Evolutionary conservation across 2,329 filamentous ascomycete species (phyloP), one percentile per base, ranked within the genome.

Genomic region (Cercospora brassicicola): DNA sequence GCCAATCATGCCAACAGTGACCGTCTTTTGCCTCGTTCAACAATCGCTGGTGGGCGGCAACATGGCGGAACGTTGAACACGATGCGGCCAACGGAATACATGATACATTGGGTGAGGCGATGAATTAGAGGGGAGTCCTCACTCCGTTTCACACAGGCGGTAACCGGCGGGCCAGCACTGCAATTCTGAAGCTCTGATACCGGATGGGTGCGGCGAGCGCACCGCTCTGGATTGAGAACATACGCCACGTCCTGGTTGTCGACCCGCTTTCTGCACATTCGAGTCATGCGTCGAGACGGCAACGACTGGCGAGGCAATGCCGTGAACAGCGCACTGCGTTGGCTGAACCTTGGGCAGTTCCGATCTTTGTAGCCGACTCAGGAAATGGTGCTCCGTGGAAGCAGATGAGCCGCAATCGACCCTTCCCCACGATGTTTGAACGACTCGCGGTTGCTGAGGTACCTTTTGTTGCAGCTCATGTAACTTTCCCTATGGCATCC

Each of bases 211-310:
- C 59, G 59, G 8, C 23, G 30, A 26, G 23, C 23, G 33, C 20
- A 30, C 11, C 23, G 10, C 23, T n/a, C 11, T 36, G 31, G 36
- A n/a, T 20, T 15, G 36, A 48, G 36, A 18, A 13, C 9, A 62
- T 30, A 28, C 60, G 60, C 60, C 45, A 53, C 60, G 28, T 51
- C 11, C 26, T 62, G 60, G 45, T 53, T 62, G 45, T 62, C 53
- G 42, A 26, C 48, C 18, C 20, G 48, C 48, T 53, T 23, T 53
- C 48, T 53, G 48, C 20, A 23, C 48, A 13, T 26, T 28, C 48
- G 48, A 53, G 20, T 53, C 48, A 26, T 53, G 48, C 23, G 20
- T 53, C 23, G 48, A 53, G 48, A 53, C 48, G 11, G 48, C 20
- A 26, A 23, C 23, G 23, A 53, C 23, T 23, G 20, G 23, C 11